Evolutionary conservation across 2,329 filamentous ascomycete genomes (phyloP), one percentile per base, ranked within the genome.

Genomic region (Nemania diffusa): DNA sequence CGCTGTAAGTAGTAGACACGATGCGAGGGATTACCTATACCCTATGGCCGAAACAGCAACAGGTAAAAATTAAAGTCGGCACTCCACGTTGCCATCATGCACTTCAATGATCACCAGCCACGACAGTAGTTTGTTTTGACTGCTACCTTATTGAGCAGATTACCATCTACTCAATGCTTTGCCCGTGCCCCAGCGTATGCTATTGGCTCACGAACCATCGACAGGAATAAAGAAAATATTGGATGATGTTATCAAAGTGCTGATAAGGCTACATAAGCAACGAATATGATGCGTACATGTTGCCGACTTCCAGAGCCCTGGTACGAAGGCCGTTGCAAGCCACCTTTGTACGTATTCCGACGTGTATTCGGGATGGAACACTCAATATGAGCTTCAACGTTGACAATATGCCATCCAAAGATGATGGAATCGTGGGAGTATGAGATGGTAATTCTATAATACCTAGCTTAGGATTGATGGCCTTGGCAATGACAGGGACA

Each of bases 41-140:
- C 40, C n/a, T 11, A 26, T 37, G 37, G 29, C 37, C 42, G 27
- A 57, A 50, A 57, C 51, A 34, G 13, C 5, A 51, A 3, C 11
- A 46, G 11, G 29, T 24, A 13, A 37, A 37, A 53, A 22, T 22
- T 34, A 53, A 34, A 53, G 27, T 32, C 6, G 29, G 37, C 13
- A 27, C 61, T 62, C 65, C 62, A 62, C 55, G 46, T 27, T 62
- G 57, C 62, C 66, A 62, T 68, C 66, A 68, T 68, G 9, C 62
- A 62, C 37, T 59, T 68, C 46, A 24, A 46, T 56, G 66, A 68
- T 65, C 66, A n/a, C 53, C 66, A 53, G 58, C 57, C 50, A 65
- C 52, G 51, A 40, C 61, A 32, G 44, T 61, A 60, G 62, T 59
- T 32, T 60, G 61, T 60, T 57, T 55, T 26, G 46, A 58, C 56